These are phyloP conservation scores for Tieghemiomyces parasiticus DNA, from an alignment of 192 early-diverging fungal genomes.

Conservation along the genomic window DNA sequence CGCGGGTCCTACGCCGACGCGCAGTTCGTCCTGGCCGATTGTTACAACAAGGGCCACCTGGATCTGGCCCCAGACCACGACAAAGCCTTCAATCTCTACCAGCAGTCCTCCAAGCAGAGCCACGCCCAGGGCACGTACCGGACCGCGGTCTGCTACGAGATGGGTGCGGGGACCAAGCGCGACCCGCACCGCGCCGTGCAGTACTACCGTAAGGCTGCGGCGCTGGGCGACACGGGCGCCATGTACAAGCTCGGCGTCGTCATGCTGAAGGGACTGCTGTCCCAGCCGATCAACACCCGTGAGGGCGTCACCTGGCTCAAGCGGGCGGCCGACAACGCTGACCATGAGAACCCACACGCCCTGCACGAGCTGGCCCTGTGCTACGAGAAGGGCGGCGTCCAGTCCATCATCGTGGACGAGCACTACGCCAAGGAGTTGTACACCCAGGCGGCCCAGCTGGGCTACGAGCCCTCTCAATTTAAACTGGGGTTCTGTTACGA, in stretches of 20 bases:
- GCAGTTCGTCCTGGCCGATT: conserved; percentile 81
- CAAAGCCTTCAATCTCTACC: conserved; percentile 80
- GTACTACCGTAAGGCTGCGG: conserved; percentile 87
- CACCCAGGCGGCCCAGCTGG: conserved; percentile 80
- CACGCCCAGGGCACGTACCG: conserved; percentile 89
- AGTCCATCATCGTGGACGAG: conserved; percentile 61
- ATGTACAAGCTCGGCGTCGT: conserved; percentile 98
- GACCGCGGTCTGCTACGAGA: conserved; percentile 90
- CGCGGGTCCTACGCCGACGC: conserved; percentile 73
- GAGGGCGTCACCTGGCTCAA: conserved; percentile 94
- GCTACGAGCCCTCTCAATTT: conserved; percentile 87
- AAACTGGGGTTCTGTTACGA: conserved; percentile 87
- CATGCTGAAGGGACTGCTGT: conserved; percentile 68
- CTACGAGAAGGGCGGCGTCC: conserved; percentile 62
- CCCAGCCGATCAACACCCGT: conserved; percentile 57
- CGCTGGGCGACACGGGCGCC: conserved; percentile 76
- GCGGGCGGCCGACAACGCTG: conserved; percentile 77
- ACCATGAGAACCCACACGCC: conserved; percentile 80
- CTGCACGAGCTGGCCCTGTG: conserved; percentile 83
- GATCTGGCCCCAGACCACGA: conserved; percentile 68
- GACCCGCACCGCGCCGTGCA: conserved; percentile 69
- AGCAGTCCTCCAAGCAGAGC: conserved; percentile 82
- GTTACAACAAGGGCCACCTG: conserved; percentile 72
- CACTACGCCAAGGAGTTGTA: conserved; percentile 83
- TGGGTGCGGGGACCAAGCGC: conserved; percentile 81